Conservation (phyloP, 2,329 filamentous ascomycete genomes). For the Trichoderma aggressivum region DNA sequence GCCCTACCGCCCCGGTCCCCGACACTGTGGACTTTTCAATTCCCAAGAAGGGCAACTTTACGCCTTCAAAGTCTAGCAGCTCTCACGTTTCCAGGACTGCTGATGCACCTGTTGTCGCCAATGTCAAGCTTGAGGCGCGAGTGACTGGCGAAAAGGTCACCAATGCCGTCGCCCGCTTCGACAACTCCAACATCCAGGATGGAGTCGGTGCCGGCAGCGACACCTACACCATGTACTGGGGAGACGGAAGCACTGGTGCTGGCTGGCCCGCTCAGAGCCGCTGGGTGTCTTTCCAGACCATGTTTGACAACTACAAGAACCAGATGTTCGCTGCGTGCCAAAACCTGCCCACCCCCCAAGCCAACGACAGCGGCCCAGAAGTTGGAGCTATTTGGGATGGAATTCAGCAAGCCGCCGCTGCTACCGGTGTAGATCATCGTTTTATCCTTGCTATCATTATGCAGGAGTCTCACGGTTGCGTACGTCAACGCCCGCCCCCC, state of each 20-base stretch:
- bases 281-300: conserved; percentile 17
- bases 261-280: conserved; percentile 16
- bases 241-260: conserved; percentile 5
- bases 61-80: not conserved
- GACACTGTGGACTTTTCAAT: conserved; percentile 6
- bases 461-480: conserved; percentile 41
- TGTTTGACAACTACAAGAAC: conserved; percentile 26
- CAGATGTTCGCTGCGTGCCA: conserved; percentile 21
- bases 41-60: conserved; percentile 11
- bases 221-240: conserved; percentile 27
- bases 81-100: not conserved
- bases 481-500: not conserved
- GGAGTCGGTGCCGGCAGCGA: conserved; percentile 26
- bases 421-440: conserved; percentile 35
- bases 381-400: conserved; percentile 22
- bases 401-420: conserved; percentile 33
- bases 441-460: conserved; percentile 43
- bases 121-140: not conserved
- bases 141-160: conserved; percentile 8
- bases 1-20: not conserved
- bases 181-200: conserved; percentile 18
- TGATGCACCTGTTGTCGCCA: not conserved
- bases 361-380: conserved; percentile 15
- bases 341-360: conserved; percentile 13
- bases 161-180: not conserved